Evolutionary conservation across 2,329 filamentous ascomycete species (phyloP), one percentile per base, ranked within the genome.

Genomic region (Massarina eburnea): DNA sequence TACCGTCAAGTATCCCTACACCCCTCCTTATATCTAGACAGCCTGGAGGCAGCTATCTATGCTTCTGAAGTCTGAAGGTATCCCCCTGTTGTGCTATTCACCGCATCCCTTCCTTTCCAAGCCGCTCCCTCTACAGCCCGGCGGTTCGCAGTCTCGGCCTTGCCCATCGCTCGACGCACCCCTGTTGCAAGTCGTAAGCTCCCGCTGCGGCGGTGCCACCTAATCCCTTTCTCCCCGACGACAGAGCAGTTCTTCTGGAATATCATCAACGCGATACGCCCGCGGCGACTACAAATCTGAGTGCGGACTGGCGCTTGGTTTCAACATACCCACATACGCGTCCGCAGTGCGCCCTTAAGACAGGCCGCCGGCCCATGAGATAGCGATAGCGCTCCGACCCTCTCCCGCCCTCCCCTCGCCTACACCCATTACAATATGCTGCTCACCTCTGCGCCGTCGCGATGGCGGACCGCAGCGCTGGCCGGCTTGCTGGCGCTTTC

Each of bases 401-500:
- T 51, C 35, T 43, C 41, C 58, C 52, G 56, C 49, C 54, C 39
- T 41, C 27, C 46, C 42, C 48, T 39, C 27, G 40, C 52, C 53
- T 39, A 38, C 41, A 54, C 32, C 42, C 48, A 41, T 48, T 43
- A 52, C 41, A 52, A 47, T 39, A 62, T 60, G 59, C 51, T 59
- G 41, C 57, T 52, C 45, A 59, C 58, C 61, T 53, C 54, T 43
- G 46, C 54, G 22, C 54, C 53, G 34, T 58, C 60, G 43, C 59
- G 54, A 54, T 66, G 66, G 60, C 62, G 67, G 58, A 63, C 59
- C 7, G 63, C 61, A 15, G 55, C 70, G 38, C 48, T 67, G 22
- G 58, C 55, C 50, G 58, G 59, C 21, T 51, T 71, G 39, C 50
- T 68, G 19, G 61, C 61, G 17, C 44, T 63, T 32, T 57, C 66